Base-by-base conservation (phyloP, 2,329 filamentous ascomycete genomes). In the Didymella segeticola region DNA sequence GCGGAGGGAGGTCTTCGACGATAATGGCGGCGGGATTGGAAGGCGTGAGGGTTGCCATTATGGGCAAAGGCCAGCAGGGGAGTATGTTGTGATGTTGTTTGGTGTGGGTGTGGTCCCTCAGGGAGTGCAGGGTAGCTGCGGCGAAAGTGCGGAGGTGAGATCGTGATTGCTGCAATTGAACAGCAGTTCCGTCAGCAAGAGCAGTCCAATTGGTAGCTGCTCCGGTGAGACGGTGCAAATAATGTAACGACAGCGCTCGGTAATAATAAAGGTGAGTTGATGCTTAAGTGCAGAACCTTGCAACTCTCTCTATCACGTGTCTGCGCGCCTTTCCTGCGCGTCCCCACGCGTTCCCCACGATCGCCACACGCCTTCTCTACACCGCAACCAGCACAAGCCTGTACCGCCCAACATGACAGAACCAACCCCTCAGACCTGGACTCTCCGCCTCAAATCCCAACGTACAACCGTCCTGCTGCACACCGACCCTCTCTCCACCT, bases 391-490 rank as follows among this genome's bases (percentile, higher is more conserved):
- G 14, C 15, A 22, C 38, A 43, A 27, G 10, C 25, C 25, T 26
- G 25, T 10, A 26, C 25, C 25, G 15, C 4, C 25, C 46, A 57
- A 31, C n/a, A 70, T 66, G 62, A 49, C 63, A 3, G 49, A 51
- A 3, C 68, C 71, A 3, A 57, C 62, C 5, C 63, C 72, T 4
- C 57, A 57, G 51, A 70, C 71, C 15, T 74, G 70, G 70, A 80
- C 78, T 1, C 71, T 82, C 25, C 78, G 78, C 53, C 75, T 81
- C 62, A 82, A 81, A 61, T 67, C 76, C 47, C 66, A 74, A 64
- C 76, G 74, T 41, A 78, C 74, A 26, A 81, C 79, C 27, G 64
- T 81, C 56, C 64, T 81, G 34, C 72, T 82, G 0, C 77, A 81
- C 67, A 67, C 74, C 60, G 74, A 79, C 45, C 77, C 77, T 0